Conservation (phyloP, 2,329 filamentous ascomycete species). For the Trichophyton simii region DNA sequence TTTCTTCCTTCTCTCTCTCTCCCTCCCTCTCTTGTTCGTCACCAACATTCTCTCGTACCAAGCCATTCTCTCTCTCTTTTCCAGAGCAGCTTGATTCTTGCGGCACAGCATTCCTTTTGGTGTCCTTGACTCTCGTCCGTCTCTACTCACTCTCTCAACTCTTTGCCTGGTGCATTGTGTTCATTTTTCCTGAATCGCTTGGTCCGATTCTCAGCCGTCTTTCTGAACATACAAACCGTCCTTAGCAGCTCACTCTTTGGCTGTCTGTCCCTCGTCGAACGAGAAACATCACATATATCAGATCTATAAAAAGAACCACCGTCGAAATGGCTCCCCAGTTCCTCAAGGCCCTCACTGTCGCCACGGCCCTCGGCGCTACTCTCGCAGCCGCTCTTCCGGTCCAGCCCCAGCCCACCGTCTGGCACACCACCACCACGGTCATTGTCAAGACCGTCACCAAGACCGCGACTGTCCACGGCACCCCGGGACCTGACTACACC, state of each 20-base stretch:
- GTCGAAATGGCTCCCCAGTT: slow-evolving; percentile 13
- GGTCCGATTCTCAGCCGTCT: slow-evolving; percentile 8
- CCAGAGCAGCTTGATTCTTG: background rate
- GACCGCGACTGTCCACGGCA: slow-evolving; percentile 35
- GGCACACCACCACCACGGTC: slow-evolving; percentile 15
- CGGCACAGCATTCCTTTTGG: slow-evolving; percentile 12
- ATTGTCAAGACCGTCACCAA: slow-evolving; percentile 24
- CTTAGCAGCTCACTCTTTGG: background rate
- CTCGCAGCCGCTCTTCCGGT: slow-evolving; percentile 11
- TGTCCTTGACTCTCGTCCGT: background rate
- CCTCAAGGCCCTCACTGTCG: slow-evolving; percentile 14
- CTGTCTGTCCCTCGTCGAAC: slow-evolving; percentile 3
- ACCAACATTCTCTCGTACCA: background rate
- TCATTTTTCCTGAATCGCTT: slow-evolving; percentile 5
- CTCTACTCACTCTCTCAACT: background rate
- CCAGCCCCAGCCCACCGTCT: slow-evolving; percentile 11
- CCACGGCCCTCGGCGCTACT: slow-evolving; percentile 13
- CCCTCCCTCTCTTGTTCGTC: background rate
- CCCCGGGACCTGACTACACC: slow-evolving; percentile 36
- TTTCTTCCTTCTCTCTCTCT: background rate
- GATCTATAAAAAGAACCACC: background rate
- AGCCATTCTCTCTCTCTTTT: background rate
- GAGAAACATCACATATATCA: slow-evolving; percentile 4
- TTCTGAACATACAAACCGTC: background rate
- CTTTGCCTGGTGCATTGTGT: background rate